Base-by-base conservation (phyloP, 495 filamentous ascomycete genomes). In the Chaetomium cochliodes region DNA sequence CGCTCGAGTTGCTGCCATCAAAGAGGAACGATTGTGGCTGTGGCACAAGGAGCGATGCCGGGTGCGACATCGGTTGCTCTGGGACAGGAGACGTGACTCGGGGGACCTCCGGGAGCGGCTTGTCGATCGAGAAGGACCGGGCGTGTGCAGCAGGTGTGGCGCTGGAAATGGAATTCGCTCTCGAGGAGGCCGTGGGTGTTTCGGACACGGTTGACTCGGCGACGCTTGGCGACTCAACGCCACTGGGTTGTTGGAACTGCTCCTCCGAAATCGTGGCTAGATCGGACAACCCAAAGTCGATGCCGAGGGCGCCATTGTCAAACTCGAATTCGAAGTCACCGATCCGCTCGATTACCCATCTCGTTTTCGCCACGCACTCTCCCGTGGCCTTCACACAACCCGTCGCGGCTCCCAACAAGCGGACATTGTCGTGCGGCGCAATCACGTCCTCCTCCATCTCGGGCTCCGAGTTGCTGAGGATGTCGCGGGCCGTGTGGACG, bases 271-370 rank as follows among this genome's bases (percentile, higher is more conserved):
- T 59, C 22, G 67, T 63, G 66, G 79, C 78, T 60, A 82, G 70
- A 18, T 76, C 69, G 4, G 73, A 71, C 23, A 82, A 64, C 20
- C 85, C 80, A 59, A 79, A 65, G 49, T 86, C 80, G 57, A 87
- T 75, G 1, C 77, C 79, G n/a, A 84, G 69, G 26, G 71, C 77
- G 50, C 73, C 71, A 52, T 72, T 72, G 23, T 78, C 76, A 18
- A 82, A 71, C 51, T 91, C 88, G 60, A 96, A 85, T 72, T 97
- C 92, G 70, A 99, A 96, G 75, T 99, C 94, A 25, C 94, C 96
- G 66, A 94, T 92, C 55, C 88, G 82, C 76, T 96, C 92, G 63
- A 99, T 88, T 44, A 97, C 88, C 75, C 85, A 80, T 69, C 89
- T 91, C 26, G 92, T 88, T 74, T 92, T 92, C 6, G 88, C 87